phyloP scores from a whole-genome alignment of 2,329 filamentous ascomycete genomes.

The Teratosphaeriaceae sp. region DNA sequence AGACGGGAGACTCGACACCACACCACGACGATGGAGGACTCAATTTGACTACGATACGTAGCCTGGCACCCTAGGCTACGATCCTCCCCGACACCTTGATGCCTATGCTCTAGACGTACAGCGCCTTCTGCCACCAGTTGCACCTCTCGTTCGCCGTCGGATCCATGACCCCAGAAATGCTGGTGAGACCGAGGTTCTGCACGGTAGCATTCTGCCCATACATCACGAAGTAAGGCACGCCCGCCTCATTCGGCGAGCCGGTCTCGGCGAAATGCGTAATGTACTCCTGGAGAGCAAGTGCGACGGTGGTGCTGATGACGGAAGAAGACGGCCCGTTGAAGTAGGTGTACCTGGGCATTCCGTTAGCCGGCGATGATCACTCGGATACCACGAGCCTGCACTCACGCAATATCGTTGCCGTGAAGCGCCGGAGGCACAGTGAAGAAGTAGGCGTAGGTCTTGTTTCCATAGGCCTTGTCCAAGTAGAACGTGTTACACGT shows the following conservation, averaged over 20 bases:
- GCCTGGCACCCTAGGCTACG: background rate
- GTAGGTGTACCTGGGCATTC: conserved; percentile 48
- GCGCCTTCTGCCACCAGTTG: conserved; percentile 47
- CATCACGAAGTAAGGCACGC: conserved; percentile 39
- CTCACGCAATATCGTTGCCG: conserved; percentile 6
- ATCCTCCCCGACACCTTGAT: too few species aligned
- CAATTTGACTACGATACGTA: too few species aligned
- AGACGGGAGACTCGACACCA: too few species aligned
- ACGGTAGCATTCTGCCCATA: conserved; percentile 41
- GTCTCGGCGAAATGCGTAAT: conserved; percentile 38
- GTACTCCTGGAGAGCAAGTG: conserved; percentile 40
- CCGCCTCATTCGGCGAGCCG: conserved; percentile 32
- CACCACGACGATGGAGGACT: too few species aligned
- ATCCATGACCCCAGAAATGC: conserved; percentile 39
- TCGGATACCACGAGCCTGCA: conserved; percentile 34
- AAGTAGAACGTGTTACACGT: conserved; percentile 49
- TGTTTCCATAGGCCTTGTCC: conserved; percentile 38
- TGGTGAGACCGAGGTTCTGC: conserved; percentile 37
- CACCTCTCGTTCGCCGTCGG: conserved; percentile 43
- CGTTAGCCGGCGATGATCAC: too few species aligned
- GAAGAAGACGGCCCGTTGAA: conserved; percentile 33
- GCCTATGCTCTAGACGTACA: conserved; percentile 24
- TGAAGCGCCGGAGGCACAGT: conserved; percentile 48
- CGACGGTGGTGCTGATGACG: conserved; percentile 21
- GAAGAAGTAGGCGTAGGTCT: conserved; percentile 49